A percentile compares a stretch with the other conserved stretches of the same genome.
phyloP scores from a whole-genome alignment of 108 stramenopile genomes.

The Cyclotella cryptica region DNA sequence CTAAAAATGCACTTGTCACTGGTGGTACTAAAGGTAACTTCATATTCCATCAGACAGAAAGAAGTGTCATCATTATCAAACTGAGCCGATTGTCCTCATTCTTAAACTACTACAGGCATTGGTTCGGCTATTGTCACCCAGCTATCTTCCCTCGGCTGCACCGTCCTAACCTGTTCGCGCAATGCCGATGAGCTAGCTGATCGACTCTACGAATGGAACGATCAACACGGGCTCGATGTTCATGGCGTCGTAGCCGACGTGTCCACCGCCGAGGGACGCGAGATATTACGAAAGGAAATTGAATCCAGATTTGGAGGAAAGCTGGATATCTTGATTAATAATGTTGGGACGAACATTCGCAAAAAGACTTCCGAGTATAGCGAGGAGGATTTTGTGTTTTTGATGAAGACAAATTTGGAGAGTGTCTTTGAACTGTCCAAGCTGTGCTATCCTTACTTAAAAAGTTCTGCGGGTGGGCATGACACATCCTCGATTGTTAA shows the following conservation, averaged over 20 bases:
- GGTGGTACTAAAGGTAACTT: slow-evolving; percentile 92
- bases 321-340: slow-evolving; percentile 95
- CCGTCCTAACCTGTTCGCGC: slow-evolving; percentile 75
- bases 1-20: slow-evolving; percentile 76
- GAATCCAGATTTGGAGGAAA: slow-evolving; percentile 48
- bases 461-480: slow-evolving; percentile 47
- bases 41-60: too few relatives aligned
- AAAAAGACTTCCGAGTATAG: slow-evolving; percentile 90
- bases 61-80: too few relatives aligned
- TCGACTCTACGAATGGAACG: slow-evolving; percentile 69
- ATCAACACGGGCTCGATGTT: slow-evolving; percentile 64
- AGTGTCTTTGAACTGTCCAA: slow-evolving; percentile 80
- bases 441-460: slow-evolving; percentile 69
- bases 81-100: too few relatives aligned
- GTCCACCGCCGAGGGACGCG: slow-evolving; percentile 67
- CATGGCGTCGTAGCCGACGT: slow-evolving; percentile 79
- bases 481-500: slow-evolving; percentile 87
- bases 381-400: slow-evolving; percentile 75
- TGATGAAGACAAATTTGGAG: slow-evolving; percentile 90
- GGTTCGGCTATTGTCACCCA: slow-evolving; percentile 57
- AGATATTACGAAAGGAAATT: slow-evolving; percentile 54
- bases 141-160: slow-evolving; percentile 48
- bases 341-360: slow-evolving; percentile 95
- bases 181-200: slow-evolving; percentile 67
- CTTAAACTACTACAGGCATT: too few relatives aligned